These are phyloP conservation scores for Neofusicoccum cordaticola DNA, from an alignment of 2,329 filamentous ascomycete genomes.

Conservation along the genomic window DNA sequence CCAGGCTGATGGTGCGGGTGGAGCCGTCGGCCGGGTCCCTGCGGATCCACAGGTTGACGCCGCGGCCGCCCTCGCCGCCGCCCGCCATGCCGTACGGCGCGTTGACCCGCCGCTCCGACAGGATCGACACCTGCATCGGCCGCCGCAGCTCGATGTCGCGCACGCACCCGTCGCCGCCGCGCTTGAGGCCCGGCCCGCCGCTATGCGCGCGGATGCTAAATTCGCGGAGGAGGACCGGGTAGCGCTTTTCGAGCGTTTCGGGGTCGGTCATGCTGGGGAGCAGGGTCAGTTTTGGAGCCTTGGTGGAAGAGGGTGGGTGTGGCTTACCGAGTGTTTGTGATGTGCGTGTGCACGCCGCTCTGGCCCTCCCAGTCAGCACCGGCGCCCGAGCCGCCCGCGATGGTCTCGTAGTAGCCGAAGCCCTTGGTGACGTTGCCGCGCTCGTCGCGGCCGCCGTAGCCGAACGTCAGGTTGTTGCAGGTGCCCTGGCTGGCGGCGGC, in stretches of 20 bases:
- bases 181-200: slow-evolving; percentile 53
- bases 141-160: slow-evolving; percentile 73
- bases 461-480: slow-evolving; percentile 26
- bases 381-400: slow-evolving; percentile 68
- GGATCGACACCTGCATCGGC: slow-evolving; percentile 68
- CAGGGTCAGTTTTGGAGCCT: neutral
- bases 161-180: slow-evolving; percentile 13
- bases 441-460: slow-evolving; percentile 22
- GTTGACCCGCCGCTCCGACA: slow-evolving; percentile 69
- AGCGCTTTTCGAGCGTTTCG: slow-evolving; percentile 68
- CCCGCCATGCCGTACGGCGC: slow-evolving; percentile 75
- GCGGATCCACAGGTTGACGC: slow-evolving; percentile 55
- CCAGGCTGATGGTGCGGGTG: slow-evolving; percentile 66
- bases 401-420: slow-evolving; percentile 76
- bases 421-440: neutral
- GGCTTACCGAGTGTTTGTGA: slow-evolving; percentile 64
- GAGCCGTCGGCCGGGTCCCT: slow-evolving; percentile 41
- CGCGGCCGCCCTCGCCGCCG: slow-evolving; percentile 69
- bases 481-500: slow-evolving; percentile 23
- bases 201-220: slow-evolving; percentile 61
- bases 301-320: too few relatives aligned
- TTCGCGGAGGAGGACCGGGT: slow-evolving; percentile 65
- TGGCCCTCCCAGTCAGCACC: slow-evolving; percentile 63
- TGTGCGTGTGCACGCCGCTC: slow-evolving; percentile 68
- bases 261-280: slow-evolving; percentile 64